A percentile compares a stretch with the other conserved stretches of the same genome.
Conservation (phyloP, 352 stramenopile species). For the Phytopythium cucurbitacearum region DNA sequence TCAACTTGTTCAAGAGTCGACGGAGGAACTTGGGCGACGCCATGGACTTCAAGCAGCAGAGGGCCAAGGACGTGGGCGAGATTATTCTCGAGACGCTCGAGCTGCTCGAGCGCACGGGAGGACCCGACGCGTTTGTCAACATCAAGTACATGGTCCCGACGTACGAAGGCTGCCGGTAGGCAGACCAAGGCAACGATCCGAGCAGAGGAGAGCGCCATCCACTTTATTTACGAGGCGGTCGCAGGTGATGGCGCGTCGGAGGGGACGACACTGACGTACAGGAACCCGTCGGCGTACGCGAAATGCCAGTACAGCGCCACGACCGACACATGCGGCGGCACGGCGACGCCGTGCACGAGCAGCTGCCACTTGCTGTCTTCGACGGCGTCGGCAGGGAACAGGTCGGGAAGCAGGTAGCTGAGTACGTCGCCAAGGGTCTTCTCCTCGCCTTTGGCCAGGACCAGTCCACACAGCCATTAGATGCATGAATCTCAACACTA, state of each 20-base stretch:
- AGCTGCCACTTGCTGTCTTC: slow-evolving; percentile 17
- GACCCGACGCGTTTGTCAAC: slow-evolving; percentile 89
- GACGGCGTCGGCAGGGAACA: slow-evolving; percentile 27
- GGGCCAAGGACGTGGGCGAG: slow-evolving; percentile 73
- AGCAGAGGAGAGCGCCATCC: not conserved
- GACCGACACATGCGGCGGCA: slow-evolving; percentile 48
- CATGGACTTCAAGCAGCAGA: slow-evolving; percentile 90
- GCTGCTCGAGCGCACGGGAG: slow-evolving; percentile 78
- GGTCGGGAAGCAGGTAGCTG: slow-evolving; percentile 50
- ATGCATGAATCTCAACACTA: not conserved
- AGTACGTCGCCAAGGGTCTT: slow-evolving; percentile 49
- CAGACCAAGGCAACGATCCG: not conserved
- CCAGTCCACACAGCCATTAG: not conserved
- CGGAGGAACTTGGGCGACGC: slow-evolving; percentile 87
- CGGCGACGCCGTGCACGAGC: slow-evolving; percentile 52
- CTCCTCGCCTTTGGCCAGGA: slow-evolving; percentile 23
- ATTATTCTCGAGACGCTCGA: slow-evolving; percentile 88
- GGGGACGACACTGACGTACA: slow-evolving; percentile 47
- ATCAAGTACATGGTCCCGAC: slow-evolving; percentile 97
- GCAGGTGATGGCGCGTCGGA: not conserved
- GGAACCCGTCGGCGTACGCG: slow-evolving; percentile 71
- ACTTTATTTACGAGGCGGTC: not conserved
- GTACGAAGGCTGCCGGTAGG: slow-evolving; percentile 74
- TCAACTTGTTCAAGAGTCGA: slow-evolving; percentile 90
- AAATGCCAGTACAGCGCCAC: slow-evolving; percentile 60